Evolutionary conservation across 2,329 filamentous ascomycete species (phyloP), one percentile per base, ranked within the genome.

Genomic region (Pleurostoma richardsiae): DNA sequence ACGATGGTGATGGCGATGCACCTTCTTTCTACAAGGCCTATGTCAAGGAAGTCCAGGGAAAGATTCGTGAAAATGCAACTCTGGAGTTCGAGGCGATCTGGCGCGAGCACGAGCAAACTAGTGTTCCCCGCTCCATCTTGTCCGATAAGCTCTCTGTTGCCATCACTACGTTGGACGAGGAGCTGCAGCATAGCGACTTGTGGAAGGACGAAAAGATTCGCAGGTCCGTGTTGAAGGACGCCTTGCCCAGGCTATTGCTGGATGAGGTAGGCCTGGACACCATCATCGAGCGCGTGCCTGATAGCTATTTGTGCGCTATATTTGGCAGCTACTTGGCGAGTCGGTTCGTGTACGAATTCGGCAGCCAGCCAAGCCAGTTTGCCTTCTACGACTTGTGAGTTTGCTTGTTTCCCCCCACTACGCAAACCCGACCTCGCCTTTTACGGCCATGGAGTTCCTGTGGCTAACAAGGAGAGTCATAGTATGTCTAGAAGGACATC

Each of bases 71-170:
- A 58, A 99, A 99, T 57, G 94, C 94, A 3, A 76, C 82, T 11
- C 82, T 99, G 33, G 94, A 99, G 68, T 99, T 99, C 57, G 94
- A 99, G 71, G 94, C 94, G 40, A 95, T 99, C 71, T 99, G 94
- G 94, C 83, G 89, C 54, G 94, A 99, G 69, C 83, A 95, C 62
- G 83, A 94, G 68, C 70, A 84, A 63, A 96, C 88, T 2, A 88
- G 89, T 44, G 75, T 84, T 46, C 72, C 89, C 27, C 83, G 91
- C 52, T 95, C 90, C 51, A 82, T 91, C n/a, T 77, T 99, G 47
- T 95, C 90, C 42, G 94, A 99, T 67, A 88, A 86, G 57, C 81
- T 99, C 46, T 95, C 89, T 47, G 73, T 88, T 43, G 92, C 94
- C 31, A 99, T 99, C 63, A 97, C 92, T n/a, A 87, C 88, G 57